Percentiles rank a stretch among this genome's conserved stretches.
Evolutionary conservation across 2,329 filamentous ascomycete genomes (phyloP).

Genomic region (Ceratocystis diversiconidia): DNA sequence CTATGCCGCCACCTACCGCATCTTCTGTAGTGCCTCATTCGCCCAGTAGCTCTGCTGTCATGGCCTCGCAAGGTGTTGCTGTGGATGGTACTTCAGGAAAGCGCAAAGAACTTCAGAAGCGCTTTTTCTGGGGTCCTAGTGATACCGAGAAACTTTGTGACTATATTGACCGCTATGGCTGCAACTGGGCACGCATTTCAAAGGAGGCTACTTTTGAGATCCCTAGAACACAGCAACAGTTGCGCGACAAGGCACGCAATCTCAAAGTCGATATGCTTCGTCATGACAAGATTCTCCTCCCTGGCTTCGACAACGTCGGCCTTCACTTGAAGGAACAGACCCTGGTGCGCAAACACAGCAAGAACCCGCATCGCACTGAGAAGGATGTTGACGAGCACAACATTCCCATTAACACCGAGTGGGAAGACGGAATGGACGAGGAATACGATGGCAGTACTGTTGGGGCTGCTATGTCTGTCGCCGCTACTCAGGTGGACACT

Average conservation of each 20-base stretch:
- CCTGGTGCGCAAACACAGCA: slow-evolving; percentile 29
- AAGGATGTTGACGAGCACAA: slow-evolving; percentile 31
- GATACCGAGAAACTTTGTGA: slow-evolving; percentile 16
- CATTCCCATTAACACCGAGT: slow-evolving; percentile 28
- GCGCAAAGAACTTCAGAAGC: slow-evolving; percentile 17
- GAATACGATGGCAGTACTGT: slow-evolving; percentile 12
- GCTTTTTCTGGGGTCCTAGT: slow-evolving; percentile 21
- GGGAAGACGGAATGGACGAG: slow-evolving; percentile 17
- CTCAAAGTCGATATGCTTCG: slow-evolving; percentile 39
- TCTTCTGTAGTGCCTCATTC: slow-evolving; percentile 7
- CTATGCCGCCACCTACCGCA: neutral
- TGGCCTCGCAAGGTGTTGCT: neutral
- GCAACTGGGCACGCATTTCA: slow-evolving; percentile 19
- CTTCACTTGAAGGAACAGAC: slow-evolving; percentile 37
- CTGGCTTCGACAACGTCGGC: slow-evolving; percentile 36
- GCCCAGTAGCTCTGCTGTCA: neutral
- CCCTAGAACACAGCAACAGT: slow-evolving; percentile 39
- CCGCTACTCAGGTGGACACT: neutral
- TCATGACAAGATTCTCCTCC: slow-evolving; percentile 31
- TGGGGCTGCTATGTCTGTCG: neutral
- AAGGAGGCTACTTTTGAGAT: slow-evolving; percentile 17
- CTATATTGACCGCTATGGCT: slow-evolving; percentile 17
- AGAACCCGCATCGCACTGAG: slow-evolving; percentile 37
- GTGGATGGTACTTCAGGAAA: slow-evolving; percentile 15
- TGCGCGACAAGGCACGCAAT: slow-evolving; percentile 44